These are phyloP conservation scores for Talaromyces stipitatus DNA, from an alignment of 495 filamentous ascomycete genomes.

Conservation along the genomic window DNA sequence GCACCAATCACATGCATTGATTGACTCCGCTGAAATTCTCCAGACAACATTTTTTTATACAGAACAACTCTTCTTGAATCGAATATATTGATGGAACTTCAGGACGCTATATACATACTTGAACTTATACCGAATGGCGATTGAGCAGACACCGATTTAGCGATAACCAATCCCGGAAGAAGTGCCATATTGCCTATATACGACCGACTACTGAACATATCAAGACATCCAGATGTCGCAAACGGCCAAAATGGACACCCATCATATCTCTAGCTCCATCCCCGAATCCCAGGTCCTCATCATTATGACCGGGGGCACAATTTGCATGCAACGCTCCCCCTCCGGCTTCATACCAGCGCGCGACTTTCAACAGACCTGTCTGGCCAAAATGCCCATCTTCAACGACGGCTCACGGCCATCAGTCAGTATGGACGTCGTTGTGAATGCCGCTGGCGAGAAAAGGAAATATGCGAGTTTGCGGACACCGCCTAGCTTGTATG, in stretches of 20 bases:
- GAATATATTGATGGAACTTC: neutral
- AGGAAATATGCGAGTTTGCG: slow-evolving; percentile 53
- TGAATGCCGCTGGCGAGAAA: slow-evolving; percentile 34
- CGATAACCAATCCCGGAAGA: neutral
- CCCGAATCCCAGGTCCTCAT: slow-evolving; percentile 77
- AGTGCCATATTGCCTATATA: neutral
- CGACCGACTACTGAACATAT: neutral
- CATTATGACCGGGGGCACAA: slow-evolving; percentile 93
- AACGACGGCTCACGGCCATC: slow-evolving; percentile 72
- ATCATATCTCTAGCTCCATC: slow-evolving; percentile 16
- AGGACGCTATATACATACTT: no score
- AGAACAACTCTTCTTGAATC: neutral
- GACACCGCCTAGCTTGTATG: slow-evolving; percentile 76
- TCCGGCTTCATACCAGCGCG: slow-evolving; percentile 62
- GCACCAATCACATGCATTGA: neutral
- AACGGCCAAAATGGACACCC: slow-evolving; percentile 18
- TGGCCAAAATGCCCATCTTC: slow-evolving; percentile 79
- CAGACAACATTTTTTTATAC: neutral
- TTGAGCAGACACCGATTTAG: neutral
- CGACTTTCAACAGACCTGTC: slow-evolving; percentile 76
- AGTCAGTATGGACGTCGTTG: slow-evolving; percentile 44
- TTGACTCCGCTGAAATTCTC: neutral
- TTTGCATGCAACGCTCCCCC: slow-evolving; percentile 77
- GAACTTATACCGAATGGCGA: neutral
- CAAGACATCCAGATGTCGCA: neutral